Conservation (phyloP, 306 rosid species). For the Rosa rugosa region DNA sequence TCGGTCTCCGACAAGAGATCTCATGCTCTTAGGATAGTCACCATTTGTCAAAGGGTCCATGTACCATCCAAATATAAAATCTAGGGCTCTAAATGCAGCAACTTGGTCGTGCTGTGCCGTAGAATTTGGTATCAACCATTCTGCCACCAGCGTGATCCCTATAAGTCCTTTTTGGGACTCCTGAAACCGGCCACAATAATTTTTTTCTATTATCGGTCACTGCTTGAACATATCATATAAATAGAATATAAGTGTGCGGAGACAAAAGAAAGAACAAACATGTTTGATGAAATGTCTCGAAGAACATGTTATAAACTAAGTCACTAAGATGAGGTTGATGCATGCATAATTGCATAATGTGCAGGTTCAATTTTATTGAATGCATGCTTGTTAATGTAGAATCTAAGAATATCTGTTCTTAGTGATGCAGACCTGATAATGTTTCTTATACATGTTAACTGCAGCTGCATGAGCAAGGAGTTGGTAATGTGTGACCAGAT, state of each 20-base stretch:
- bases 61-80: constrained; percentile 64
- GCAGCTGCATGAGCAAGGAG: constrained; percentile 56
- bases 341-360: too few species aligned
- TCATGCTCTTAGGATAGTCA: constrained; percentile 34
- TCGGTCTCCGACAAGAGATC: constrained; percentile 24
- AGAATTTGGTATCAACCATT: constrained; percentile 49
- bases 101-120: constrained; percentile 23
- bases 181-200: constrained; percentile 24
- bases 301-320: not conserved
- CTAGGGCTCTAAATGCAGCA: constrained; percentile 47
- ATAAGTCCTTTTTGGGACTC: constrained; percentile 47
- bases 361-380: not conserved
- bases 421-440: constrained; percentile 42
- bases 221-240: not conserved
- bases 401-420: not conserved
- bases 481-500: constrained; percentile 39
- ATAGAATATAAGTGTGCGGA: not conserved
- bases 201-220: not conserved
- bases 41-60: constrained; percentile 39
- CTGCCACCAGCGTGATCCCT: constrained; percentile 45
- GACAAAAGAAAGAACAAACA: not conserved
- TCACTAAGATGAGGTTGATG: not conserved
- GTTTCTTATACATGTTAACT: constrained; percentile 35
- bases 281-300: not conserved
- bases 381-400: not conserved